phyloP scores from a whole-genome alignment of 345 rosid genomes.

The Murraya koenigii region DNA sequence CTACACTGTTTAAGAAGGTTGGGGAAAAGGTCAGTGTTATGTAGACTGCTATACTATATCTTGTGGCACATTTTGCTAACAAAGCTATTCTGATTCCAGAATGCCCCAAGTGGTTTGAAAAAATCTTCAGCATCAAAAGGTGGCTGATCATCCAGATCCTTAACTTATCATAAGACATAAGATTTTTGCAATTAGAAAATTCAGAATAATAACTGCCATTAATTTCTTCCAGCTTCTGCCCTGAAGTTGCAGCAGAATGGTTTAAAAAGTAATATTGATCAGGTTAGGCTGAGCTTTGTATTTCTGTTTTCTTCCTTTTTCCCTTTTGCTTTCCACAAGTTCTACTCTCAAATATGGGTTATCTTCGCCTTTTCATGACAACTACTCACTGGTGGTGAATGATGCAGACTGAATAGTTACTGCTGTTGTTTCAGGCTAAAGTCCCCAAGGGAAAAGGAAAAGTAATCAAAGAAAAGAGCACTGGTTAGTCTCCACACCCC shows the following conservation, averaged over 20 bases:
- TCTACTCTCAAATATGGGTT: not conserved
- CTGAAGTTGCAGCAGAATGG: constrained; percentile 27
- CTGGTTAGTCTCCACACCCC: constrained; percentile 12
- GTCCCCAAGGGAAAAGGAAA: constrained; percentile 37
- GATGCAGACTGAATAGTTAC: constrained; percentile 5
- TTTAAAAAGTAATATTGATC: constrained; percentile 30
- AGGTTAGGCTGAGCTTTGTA: constrained; percentile 30
- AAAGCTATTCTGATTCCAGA: constrained; percentile 28
- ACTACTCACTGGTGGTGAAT: not conserved
- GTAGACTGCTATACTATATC: not conserved
- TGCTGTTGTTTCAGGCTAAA: constrained; percentile 33
- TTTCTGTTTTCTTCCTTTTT: constrained; percentile 7
- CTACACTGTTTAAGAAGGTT: constrained; percentile 71
- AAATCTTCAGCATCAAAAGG: constrained; percentile 43
- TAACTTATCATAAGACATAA: not conserved
- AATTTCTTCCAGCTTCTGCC: constrained; percentile 32
- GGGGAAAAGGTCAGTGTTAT: constrained; percentile 40
- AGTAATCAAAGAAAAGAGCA: constrained; percentile 23
- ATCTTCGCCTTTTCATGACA: not conserved
- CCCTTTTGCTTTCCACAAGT: not conserved
- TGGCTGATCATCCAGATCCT: constrained; percentile 22
- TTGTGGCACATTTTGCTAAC: constrained; percentile 15
- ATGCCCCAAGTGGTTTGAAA: constrained; percentile 24
- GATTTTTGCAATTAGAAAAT: constrained; percentile 4
- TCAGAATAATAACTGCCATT: constrained; percentile 14